phyloP scores from a whole-genome alignment of 2,329 filamentous ascomycete genomes.

The Furcasterigmium sp. region DNA sequence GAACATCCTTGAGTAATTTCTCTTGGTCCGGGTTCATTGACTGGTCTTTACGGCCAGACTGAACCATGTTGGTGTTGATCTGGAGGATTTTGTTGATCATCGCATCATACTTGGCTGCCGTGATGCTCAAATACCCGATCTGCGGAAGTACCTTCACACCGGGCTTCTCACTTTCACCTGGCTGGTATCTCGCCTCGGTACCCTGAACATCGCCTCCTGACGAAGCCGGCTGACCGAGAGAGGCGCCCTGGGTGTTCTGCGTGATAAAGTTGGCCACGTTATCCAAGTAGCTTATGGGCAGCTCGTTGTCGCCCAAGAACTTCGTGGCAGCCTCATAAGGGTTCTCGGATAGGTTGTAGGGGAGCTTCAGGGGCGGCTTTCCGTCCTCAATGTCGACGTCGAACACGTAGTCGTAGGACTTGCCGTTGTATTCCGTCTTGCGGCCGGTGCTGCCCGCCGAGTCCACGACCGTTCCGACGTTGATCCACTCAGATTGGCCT shows the following conservation, averaged over 20 bases:
- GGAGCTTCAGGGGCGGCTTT: conserved; percentile 87
- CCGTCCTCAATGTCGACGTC: conserved; percentile 95
- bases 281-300: conserved; percentile 82
- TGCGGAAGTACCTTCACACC: conserved; percentile 66
- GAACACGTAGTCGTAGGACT: conserved; percentile 94
- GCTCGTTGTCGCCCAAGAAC: conserved; percentile 83
- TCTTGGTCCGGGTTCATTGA: conserved; percentile 71
- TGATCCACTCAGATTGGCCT: conserved; percentile 70
- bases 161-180: conserved; percentile 64
- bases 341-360: conserved; percentile 88
- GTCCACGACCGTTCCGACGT: conserved; percentile 92
- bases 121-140: conserved; percentile 72
- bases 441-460: conserved; percentile 76
- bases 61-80: conserved; percentile 68
- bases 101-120: conserved; percentile 64
- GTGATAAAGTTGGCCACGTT: conserved; percentile 91
- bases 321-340: conserved; percentile 88
- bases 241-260: conserved; percentile 81
- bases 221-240: conserved; percentile 59
- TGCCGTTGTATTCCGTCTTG: conserved; percentile 71
- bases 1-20: conserved; percentile 54
- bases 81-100: conserved; percentile 73
- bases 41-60: conserved; percentile 65
- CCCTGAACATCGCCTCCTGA: conserved; percentile 67
- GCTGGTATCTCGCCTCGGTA: conserved; percentile 71